Conservation (phyloP, 805 yeast species). For the Suhomyces kilbournensis region DNA sequence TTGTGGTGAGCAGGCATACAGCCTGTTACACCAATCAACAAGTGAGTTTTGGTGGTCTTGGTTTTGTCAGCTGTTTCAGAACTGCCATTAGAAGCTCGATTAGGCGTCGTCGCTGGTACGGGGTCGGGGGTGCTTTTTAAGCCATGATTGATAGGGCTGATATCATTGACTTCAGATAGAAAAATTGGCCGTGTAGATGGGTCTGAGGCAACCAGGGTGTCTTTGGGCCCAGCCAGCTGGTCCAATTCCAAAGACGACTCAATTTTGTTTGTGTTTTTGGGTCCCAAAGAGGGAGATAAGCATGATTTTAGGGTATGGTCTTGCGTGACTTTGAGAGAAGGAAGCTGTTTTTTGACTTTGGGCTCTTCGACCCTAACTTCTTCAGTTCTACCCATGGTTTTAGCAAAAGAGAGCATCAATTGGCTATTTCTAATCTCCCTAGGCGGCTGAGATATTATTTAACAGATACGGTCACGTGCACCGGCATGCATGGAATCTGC, state of each 20-base stretch:
- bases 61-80: background rate
- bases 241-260: background rate
- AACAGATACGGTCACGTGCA: background rate
- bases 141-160: slow-evolving; percentile 7
- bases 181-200: background rate
- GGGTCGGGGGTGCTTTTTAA: background rate
- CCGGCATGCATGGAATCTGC: background rate
- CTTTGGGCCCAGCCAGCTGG: background rate
- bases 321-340: slow-evolving; percentile 2
- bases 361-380: background rate
- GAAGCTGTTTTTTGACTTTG: background rate
- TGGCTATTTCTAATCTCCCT: background rate
- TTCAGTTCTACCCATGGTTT: background rate
- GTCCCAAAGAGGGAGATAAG: slow-evolving; percentile 1
- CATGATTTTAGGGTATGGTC: slow-evolving; percentile 6
- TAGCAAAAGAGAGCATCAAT: background rate
- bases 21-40: slow-evolving; percentile 26
- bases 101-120: background rate
- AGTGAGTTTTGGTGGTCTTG: slow-evolving; percentile 13
- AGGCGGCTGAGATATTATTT: background rate
- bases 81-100: background rate
- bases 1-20: slow-evolving; percentile 21
- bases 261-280: background rate
- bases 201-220: background rate
- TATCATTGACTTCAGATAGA: background rate